Evolutionary conservation across 805 yeast genomes (phyloP), one percentile per base, ranked within the genome.

Genomic region (Monosporozyma unispora): DNA sequence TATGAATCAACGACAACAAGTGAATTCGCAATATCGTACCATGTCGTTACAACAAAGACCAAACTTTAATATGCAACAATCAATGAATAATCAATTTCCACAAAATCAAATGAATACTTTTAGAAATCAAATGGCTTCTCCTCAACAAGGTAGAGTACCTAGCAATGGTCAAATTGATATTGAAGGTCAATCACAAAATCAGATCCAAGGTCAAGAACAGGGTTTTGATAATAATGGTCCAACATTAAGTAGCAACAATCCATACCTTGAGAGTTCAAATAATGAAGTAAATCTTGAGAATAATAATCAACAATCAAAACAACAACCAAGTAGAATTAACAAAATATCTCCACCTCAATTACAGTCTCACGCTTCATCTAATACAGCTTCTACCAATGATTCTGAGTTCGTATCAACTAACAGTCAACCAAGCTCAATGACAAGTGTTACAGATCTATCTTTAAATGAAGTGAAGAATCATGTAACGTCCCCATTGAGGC

Each of bases 401-500:
- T 21, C 40, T 11, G 43, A 40, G 5, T 29, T 23, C 4, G n/a
- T 18, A 5, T 45, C 39, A 5, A 11, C 40, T 10, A 45, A 45
- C n/a, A 37, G 47, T 22, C 19, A 35, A 31, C 40, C 40, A 21
- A 25, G 47, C 19, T 31, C 49, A 7, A n/a, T 22, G 5, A 31
- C 46, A 18, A 38, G 18, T 16, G 35, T 18, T 21, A 39, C 42
- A 3, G 27, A 39, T 19, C 28, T 21, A 18, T 14, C 42, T 21
- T 39, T 14, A 16, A 12, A 39, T 6, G 42, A 21, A 21, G 6
- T 21, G 8, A 39, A 39, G 16, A 16, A 16, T 21, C 39, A 31
- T 9, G 12, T 43, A 8, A 43, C 47, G 3, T 52, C 57, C 1
- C 57, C 58, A 2, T 21, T 52, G 47, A 52, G 43, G 27, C 48